A percentile compares a stretch with the other conserved stretches of the same genome.
Evolutionary conservation across 306 rosid species (phyloP).

Genomic region (Castanea sativa): DNA sequence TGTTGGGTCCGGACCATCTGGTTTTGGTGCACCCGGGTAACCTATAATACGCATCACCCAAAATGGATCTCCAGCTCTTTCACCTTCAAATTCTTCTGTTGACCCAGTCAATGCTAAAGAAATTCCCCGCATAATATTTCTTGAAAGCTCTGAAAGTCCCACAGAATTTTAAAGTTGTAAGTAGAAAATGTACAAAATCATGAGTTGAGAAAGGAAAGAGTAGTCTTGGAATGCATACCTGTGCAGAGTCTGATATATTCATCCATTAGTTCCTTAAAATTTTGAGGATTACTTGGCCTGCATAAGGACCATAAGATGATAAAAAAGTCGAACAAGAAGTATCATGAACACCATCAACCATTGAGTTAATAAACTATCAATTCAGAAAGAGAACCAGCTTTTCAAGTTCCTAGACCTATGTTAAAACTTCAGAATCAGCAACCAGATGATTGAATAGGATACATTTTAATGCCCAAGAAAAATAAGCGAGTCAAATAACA

Average conservation of each 20-base stretch:
- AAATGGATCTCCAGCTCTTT: constrained; percentile 87
- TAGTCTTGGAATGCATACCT: constrained; percentile 47
- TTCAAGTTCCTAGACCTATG: not conserved
- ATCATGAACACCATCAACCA: not conserved
- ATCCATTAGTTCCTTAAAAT: constrained; percentile 57
- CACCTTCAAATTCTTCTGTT: constrained; percentile 85
- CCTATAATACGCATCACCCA: constrained; percentile 88
- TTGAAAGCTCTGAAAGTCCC: constrained; percentile 61
- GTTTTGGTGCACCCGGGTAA: constrained; percentile 55
- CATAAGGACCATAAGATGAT: constrained; percentile 19
- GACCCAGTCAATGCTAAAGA: constrained; percentile 86
- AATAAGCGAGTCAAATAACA: too few relatives aligned
- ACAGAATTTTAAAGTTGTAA: constrained; percentile 17
- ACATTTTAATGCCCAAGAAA: too few relatives aligned
- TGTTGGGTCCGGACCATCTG: constrained; percentile 29
- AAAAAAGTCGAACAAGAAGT: not conserved
- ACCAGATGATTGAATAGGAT: constrained; percentile 2
- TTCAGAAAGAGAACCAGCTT: not conserved
- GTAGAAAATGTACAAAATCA: constrained; percentile 2
- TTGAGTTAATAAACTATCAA: not conserved
- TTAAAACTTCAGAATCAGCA: constrained; percentile 2
- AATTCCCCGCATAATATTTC: constrained; percentile 80
- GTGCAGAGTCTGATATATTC: constrained; percentile 72
- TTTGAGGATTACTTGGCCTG: constrained; percentile 80
- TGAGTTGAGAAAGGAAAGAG: not conserved